Base-by-base conservation (phyloP, 1,284 basidiomycete genomes). In the Anthracocystis panici-leucophaei region DNA sequence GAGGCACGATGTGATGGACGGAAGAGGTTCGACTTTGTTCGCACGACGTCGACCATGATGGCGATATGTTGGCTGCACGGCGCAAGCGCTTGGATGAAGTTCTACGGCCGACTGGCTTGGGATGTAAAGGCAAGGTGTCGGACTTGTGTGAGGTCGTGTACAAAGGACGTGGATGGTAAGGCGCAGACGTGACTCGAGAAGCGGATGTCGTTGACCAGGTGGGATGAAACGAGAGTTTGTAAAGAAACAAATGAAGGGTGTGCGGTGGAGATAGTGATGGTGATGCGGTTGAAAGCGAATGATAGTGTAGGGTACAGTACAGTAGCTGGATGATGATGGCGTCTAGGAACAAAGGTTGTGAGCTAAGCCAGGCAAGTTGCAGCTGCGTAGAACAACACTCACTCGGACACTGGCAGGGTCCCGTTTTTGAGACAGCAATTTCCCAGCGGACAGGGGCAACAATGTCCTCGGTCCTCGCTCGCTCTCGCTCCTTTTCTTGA, bases 11-110 rank as follows among this genome's bases (percentile, higher is more conserved):
- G 74, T 54, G 68, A 60, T 42, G 74, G 60, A 16, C 68, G 74
- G 44, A 75, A 75, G 52, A 70, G 65, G 31, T 62, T 52, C 10
- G 76, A 75, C 55, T 78, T 78, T 44, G 76, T 78, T n/a, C 69
- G 72, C 8, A 75, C 74, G 4, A 73, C 65, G 65, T 78, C 71
- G 57, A 62, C 73, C 76, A 78, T 76, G 57, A 16, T 59, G 52
- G 42, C 33, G n/a, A 42, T n/a, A 11, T 12, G 41, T 7, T 46
- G 42, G 7, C 16, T 29, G 49, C 42, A 31, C n/a, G 11, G 23
- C 33, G 41, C 21, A 18, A 38, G 44, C 51, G 44, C 23, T 16
- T 12, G 49, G 49, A 38, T 46, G 23, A 23, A 5, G 14, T 38
- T 11, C 11, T 38, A 38, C 11, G 35, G 14, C 14, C 35, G 35